Evolutionary conservation across 2,329 filamentous ascomycete genomes (phyloP), one percentile per base, ranked within the genome.

Genomic region (Leptographium procerum): DNA sequence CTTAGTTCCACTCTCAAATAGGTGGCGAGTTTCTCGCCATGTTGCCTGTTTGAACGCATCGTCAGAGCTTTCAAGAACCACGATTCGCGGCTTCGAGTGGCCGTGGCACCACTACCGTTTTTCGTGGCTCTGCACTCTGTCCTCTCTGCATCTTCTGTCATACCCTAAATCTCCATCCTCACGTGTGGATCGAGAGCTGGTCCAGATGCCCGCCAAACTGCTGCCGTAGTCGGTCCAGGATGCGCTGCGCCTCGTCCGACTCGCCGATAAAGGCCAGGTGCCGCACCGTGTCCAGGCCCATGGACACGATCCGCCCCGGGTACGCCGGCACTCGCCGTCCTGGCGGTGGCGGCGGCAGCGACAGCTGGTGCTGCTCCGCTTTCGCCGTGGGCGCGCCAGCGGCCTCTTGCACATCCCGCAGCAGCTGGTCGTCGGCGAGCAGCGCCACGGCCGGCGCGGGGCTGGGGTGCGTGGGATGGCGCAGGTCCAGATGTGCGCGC

Each of bases 381-480:
- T 60, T 54, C 28, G 57, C 54, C 7, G 34, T 19, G 19, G 58
- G 51, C 33, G 60, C 56, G 53, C 47, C 48, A 48, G 29, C 34
- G n/a, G n/a, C n/a, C 40, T 7, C 13, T 29, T 63, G 55, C 1
- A 64, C 60, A 7, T 68, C 62, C 28, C 58, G 51, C 55, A 64
- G 59, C 22, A 64, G 55, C 24, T 60, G 57, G 61, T 64, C 59
- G 53, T 64, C 60, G 51, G 56, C 56, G 22, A 83, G 73, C 57
- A 78, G 75, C 2, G 71, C 65, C 13, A 83, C 64, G 0, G 81
- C 81, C 1, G 72, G 71, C 2, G 69, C 66, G 26, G 76, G 72
- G 29, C 74, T 72, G 0, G 81, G 81, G 2, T 71, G 70, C 0
- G 75, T 76, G 0, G 81, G 81, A 64, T 84, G 81, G 59, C 79